phyloP scores from a whole-genome alignment of 805 yeast genomes.

The Ogataea polymorpha region DNA sequence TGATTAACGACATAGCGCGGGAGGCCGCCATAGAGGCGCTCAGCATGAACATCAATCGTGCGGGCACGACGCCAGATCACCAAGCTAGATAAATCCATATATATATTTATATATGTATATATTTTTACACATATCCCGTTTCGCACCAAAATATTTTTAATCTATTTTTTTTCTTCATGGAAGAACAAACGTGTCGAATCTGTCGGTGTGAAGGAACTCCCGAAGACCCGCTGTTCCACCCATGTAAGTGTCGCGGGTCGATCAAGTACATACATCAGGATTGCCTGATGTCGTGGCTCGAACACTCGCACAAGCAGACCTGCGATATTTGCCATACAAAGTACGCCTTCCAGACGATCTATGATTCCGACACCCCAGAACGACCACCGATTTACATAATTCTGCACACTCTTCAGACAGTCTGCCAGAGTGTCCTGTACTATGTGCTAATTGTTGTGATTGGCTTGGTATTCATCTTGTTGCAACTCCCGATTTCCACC shows the following conservation, averaged over 20 bases:
- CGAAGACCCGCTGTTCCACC: conserved; percentile 79
- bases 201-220: conserved; percentile 88
- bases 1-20: conserved; percentile 20
- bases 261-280: conserved; percentile 92
- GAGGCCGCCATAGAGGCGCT: conserved; percentile 23
- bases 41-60: conserved; percentile 1
- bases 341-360: conserved; percentile 49
- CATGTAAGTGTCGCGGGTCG: conserved; percentile 92
- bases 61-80: background rate
- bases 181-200: conserved; percentile 74
- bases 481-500: conserved; percentile 60
- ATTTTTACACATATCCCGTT: background rate
- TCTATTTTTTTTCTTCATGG: conserved; percentile 11
- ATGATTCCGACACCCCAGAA: conserved; percentile 43
- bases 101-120: background rate
- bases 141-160: background rate
- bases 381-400: conserved; percentile 55
- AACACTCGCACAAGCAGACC: conserved; percentile 56
- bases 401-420: conserved; percentile 33
- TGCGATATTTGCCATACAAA: conserved; percentile 89
- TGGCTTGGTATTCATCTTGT: conserved; percentile 39
- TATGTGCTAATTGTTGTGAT: conserved; percentile 30
- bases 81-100: background rate
- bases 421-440: conserved; percentile 13
- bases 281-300: conserved; percentile 85